Evolutionary conservation across 1,139 yeast species (phyloP), one percentile per base, ranked within the genome.

Genomic region (Trichomonascaceae sp.): DNA sequence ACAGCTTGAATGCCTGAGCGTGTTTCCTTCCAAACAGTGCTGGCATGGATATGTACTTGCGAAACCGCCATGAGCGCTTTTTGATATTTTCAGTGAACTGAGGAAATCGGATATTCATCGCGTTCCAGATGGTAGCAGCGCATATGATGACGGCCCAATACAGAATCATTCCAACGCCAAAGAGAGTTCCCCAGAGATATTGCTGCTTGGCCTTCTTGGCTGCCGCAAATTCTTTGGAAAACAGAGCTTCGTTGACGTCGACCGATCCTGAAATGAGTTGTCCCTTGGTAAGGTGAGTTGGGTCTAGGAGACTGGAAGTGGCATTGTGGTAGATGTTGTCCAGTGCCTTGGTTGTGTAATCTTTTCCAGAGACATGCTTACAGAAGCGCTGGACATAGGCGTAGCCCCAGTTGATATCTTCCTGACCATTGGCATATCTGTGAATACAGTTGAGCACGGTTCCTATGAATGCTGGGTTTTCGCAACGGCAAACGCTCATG

Each of bases 1-100:
- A 29, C 8, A 54, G 26, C 16, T 33, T 35, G 17, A 51, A 37
- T 1, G 60, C 59, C 15, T 43, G 36, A 16, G 46, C 43, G 29
- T 57, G 61, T 13, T 40, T 40, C 14, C 42, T 43, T 11, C 51
- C 48, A 14, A 48, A 36, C 8, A 53, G 34, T 0, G 62, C 61
- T 1, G 62, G 62, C 4, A 58, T 36, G 1, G 59, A 45, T 5
- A 28, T 37, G 6, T 8, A 20, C 6, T 6, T 11, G 6, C 11
- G 6, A 6, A 20, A 20, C 11, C 9, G 6, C 9, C 23, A 8
- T 20, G 23, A 8, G 6, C 11, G 6, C 6, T 11, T 11, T 8
- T 11, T 6, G 9, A 20, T 11, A 20, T 20, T 20, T 6, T 11
- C 11, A 11, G 23, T 11, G 11, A 20, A 20, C 11, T 20, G 23